These are phyloP conservation scores for Scytalidium sp. DNA, from an alignment of 2,329 filamentous ascomycete genomes.

Conservation along the genomic window DNA sequence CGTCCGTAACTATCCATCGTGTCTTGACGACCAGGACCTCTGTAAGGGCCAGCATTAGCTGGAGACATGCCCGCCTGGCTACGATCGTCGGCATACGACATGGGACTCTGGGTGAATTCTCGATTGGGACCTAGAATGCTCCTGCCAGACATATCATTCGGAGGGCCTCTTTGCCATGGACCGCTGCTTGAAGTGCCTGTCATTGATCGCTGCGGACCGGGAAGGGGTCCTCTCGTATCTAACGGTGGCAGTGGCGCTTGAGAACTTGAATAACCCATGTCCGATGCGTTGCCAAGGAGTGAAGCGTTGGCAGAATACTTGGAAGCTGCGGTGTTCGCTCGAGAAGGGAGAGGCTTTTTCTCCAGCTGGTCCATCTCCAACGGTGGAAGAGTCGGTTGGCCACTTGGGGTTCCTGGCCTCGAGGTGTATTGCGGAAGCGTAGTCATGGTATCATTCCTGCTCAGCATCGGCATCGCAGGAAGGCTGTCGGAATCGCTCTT, in stretches of 20 bases:
- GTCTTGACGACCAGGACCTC: conserved; percentile 13
- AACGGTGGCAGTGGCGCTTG: conserved; percentile 22
- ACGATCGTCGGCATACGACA: conserved; percentile 21
- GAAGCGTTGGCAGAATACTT: conserved; percentile 65
- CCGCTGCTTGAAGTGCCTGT: conserved; percentile 20
- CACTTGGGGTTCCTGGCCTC: conserved; percentile 50
- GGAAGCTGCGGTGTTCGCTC: conserved; percentile 54
- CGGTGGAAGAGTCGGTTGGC: conserved; percentile 34
- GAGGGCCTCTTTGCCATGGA: conserved; percentile 20
- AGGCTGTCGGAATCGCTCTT: conserved; percentile 50
- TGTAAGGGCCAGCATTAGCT: conserved; percentile 16
- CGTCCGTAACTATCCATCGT: conserved; percentile 20
- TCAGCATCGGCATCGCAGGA: conserved; percentile 55
- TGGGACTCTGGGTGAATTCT: conserved; percentile 24
- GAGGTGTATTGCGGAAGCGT: conserved; percentile 64
- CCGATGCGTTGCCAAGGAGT: conserved; percentile 55
- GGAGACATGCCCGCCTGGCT: conserved; percentile 1
- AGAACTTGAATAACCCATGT: conserved; percentile 50
- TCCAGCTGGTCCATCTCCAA: conserved; percentile 51
- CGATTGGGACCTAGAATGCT: conserved; percentile 10
- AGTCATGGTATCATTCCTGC: conserved; percentile 56
- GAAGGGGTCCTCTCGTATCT: conserved; percentile 17
- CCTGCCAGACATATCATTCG: conserved; percentile 20
- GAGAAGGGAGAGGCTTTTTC: conserved; percentile 44
- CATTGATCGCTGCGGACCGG: conserved; percentile 22